Evolutionary conservation across 23 red algal genomes (phyloP), one percentile per base, ranked within the genome.

Genomic region (Gracilaria caudata): DNA sequence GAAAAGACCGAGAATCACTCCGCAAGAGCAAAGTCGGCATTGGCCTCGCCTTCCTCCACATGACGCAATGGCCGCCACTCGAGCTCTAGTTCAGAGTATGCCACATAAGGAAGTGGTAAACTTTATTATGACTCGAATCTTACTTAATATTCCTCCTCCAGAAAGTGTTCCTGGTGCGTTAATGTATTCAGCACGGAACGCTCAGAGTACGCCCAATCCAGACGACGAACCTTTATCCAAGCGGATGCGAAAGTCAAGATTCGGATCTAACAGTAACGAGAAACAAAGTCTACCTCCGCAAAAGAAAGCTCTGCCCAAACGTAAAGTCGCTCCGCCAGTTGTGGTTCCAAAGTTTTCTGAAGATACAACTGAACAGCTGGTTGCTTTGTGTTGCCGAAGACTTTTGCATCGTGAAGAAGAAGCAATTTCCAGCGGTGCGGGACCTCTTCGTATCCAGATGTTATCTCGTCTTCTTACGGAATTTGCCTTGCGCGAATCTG

Each of bases 81-180:
- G 72, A 68, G 53, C 68, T 81, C 57, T 91, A 45, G 73, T 91
- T 73, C 87, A 82, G 87, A 81, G 77, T 82, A 91, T 81, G 87
- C 87, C 77, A 82, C 87, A 75, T 54, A 57, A 82, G 58, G 77
- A 91, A 82, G 77, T 91, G 87, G 87, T 91, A 91, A 91, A 91
- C 66, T 91, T 91, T 91, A 82, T 91, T 82, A 91, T 91, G 76
- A 78, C 85, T 54, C 47, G 71, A 89, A 68, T 89, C 53, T 77
- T 89, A 20, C 85, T 78, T 72, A 77, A 89, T 65, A 89, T 89
- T 60, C 85, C 85, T 26, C 73, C 85, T 14, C 73, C 51, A 47
- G 85, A 89, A 77, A 79, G 68, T 41, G 72, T 89, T 51, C 85
- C 71, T 51, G 85, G 85, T 73, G 85, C 85, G 16, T 37, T 29